Evolutionary conservation across 768 basidiomycete genomes (phyloP), one percentile per base, ranked within the genome.

Genomic region (Leccinellum albellum): DNA sequence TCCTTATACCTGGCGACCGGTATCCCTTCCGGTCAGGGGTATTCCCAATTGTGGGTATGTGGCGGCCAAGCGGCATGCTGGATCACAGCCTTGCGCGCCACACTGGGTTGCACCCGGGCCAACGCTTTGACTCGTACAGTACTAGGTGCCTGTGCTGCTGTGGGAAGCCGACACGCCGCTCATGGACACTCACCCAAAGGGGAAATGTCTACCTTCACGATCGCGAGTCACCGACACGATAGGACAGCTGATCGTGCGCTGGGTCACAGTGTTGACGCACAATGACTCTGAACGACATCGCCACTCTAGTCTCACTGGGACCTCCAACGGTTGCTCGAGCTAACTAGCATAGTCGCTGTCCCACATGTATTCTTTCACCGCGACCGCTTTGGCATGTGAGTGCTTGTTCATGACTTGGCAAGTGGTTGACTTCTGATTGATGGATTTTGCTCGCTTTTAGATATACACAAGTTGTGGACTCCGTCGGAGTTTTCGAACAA

Each of bases 1-100:
- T 53, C 60, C 61, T 70, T 72, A 63, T 69, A 59, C 26, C n/a
- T 23, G 20, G 23, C 17, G 13, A 37, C 26, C 56, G 58, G 65
- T 32, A 24, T 51, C 55, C 58, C 46, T 54, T 55, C 44, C n/a
- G 32, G 14, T 60, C 66, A 68, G 66, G 66, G 65, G 67, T 24
- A 2, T 47, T 59, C 45, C 68, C 56, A 59, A 63, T 65, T 73
- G 45, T 52, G 61, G 60, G 14, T 12, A 55, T 23, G 54, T 67
- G 59, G 60, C 51, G 59, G 57, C 20, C 26, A 58, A 52, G 51
- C 24, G 63, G n/a, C 47, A 24, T 28, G 46, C 47, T 33, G 55
- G 33, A 26, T 26, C 58, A 68, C 62, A 66, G 66, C 61, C 33
- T 31, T 26, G 20, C 35, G 48, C 54, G 44, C 57, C 56, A 23